Conservation (phyloP, 495 filamentous ascomycete genomes). For the Aspergillus biplanus region DNA sequence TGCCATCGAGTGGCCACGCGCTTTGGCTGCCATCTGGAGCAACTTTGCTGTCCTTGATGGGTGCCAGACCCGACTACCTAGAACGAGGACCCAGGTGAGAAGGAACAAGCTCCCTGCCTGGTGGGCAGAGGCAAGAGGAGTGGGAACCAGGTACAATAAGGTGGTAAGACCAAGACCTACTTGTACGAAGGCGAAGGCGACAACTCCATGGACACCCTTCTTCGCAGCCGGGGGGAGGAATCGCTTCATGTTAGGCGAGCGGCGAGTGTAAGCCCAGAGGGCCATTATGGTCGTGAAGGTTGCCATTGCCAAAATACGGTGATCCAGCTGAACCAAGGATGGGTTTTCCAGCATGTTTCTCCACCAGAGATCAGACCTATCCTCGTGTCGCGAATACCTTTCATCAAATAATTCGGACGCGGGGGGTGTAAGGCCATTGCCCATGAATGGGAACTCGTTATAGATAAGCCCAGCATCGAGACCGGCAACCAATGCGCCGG, state of each 20-base stretch:
- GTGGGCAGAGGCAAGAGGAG: constrained; percentile 84
- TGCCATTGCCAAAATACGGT: constrained; percentile 86
- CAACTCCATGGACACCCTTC: constrained; percentile 76
- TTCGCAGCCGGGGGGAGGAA: constrained; percentile 65
- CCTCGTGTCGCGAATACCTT: constrained; percentile 81
- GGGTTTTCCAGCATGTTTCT: constrained; percentile 97
- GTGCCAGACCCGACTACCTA: constrained; percentile 67
- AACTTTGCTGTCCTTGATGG: constrained; percentile 54
- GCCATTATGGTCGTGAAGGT: constrained; percentile 82
- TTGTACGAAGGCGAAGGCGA: constrained; percentile 82
- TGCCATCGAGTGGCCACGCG: constrained; percentile 35
- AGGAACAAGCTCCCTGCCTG: constrained; percentile 90
- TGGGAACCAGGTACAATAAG: constrained; percentile 89
- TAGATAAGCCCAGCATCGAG: constrained; percentile 96
- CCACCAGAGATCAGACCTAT: constrained; percentile 86
- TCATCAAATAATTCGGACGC: constrained; percentile 77
- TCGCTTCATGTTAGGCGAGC: constrained; percentile 60
- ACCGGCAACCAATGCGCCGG: constrained; percentile 90
- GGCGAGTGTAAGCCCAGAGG: constrained; percentile 75
- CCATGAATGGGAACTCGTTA: constrained; percentile 98
- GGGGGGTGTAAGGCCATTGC: constrained; percentile 77
- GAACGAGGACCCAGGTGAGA: constrained; percentile 76
- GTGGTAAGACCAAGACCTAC: constrained; percentile 86
- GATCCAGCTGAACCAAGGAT: constrained; percentile 89
- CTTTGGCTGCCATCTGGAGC: constrained; percentile 48